A percentile compares a stretch with the other conserved stretches of the same genome.
phyloP scores from a whole-genome alignment of 2,329 filamentous ascomycete genomes.

The Pseudogymnoascus sp. region DNA sequence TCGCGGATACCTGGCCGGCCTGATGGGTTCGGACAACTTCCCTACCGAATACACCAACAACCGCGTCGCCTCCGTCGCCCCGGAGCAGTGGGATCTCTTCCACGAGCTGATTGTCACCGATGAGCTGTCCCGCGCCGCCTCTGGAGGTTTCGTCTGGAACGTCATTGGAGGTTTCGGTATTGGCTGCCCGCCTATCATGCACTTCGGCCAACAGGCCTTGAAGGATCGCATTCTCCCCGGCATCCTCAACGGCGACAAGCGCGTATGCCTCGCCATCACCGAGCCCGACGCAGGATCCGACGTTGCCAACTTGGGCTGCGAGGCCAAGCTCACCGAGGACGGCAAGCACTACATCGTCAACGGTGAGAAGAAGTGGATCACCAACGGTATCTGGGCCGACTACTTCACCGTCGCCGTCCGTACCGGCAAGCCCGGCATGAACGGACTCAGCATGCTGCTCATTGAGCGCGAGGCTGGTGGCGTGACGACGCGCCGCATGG shows the following conservation, averaged over 20 bases:
- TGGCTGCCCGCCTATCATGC: slow-evolving; percentile 82
- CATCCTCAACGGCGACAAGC: slow-evolving; percentile 86
- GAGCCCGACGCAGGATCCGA: slow-evolving; percentile 94
- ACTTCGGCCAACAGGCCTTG: slow-evolving; percentile 73
- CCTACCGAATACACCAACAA: slow-evolving; percentile 67
- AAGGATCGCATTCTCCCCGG: slow-evolving; percentile 83
- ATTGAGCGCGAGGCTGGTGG: slow-evolving; percentile 82
- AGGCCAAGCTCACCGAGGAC: slow-evolving; percentile 89
- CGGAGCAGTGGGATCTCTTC: slow-evolving; percentile 96
- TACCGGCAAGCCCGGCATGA: slow-evolving; percentile 84
- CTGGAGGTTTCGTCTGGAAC: slow-evolving; percentile 95
- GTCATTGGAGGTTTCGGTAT: slow-evolving; percentile 95
- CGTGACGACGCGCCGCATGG: slow-evolving; percentile 90
- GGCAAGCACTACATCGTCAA: slow-evolving; percentile 99
- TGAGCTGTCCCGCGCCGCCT: slow-evolving; percentile 81
- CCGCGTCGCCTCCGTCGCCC: slow-evolving; percentile 66
- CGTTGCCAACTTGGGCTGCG: slow-evolving; percentile 90
- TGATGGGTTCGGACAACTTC: slow-evolving; percentile 72
- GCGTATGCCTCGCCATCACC: slow-evolving; percentile 95
- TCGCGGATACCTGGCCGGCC: slow-evolving; percentile 84
- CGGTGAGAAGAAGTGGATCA: slow-evolving; percentile 99
- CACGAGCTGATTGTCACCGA: slow-evolving; percentile 95
- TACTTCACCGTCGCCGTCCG: slow-evolving; percentile 97
- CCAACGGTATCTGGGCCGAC: slow-evolving; percentile 92
- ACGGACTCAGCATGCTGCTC: slow-evolving; percentile 81